Percentiles rank a stretch among this genome's conserved stretches.
Evolutionary conservation across 1,139 yeast genomes (phyloP).

Genomic region (Debaryomyces coudertii): DNA sequence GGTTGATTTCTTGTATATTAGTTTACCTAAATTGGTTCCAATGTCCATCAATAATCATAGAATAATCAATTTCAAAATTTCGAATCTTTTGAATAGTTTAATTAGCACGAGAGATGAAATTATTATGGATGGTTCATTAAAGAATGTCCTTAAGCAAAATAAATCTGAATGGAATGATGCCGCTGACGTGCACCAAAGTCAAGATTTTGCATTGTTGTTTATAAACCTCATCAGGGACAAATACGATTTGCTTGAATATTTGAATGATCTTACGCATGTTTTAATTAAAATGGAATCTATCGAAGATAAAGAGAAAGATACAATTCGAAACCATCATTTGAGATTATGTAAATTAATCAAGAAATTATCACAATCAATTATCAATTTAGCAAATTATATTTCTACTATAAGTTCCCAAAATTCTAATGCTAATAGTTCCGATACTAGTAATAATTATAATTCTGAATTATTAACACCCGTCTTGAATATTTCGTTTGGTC

Average conservation of each 20-base stretch:
- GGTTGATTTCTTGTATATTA: slow-evolving; percentile 20
- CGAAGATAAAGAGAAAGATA: slow-evolving; percentile 44
- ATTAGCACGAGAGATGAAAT: slow-evolving; percentile 19
- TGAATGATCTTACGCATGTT: slow-evolving; percentile 31
- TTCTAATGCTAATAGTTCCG: slow-evolving; percentile 9
- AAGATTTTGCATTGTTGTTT: slow-evolving; percentile 1
- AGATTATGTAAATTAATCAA: slow-evolving; percentile 50
- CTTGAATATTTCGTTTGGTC: slow-evolving; percentile 38
- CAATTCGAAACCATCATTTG: slow-evolving; percentile 49
- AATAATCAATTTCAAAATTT: slow-evolving; percentile 20
- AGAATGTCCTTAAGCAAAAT: background rate
- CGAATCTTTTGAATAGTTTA: slow-evolving; percentile 21
- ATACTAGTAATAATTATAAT: slow-evolving; percentile 6
- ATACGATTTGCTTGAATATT: slow-evolving; percentile 32
- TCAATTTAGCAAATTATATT: slow-evolving; percentile 34
- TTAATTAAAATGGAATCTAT: slow-evolving; percentile 18
- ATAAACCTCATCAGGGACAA: slow-evolving; percentile 29
- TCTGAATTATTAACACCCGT: slow-evolving; percentile 33
- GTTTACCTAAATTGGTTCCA: slow-evolving; percentile 22
- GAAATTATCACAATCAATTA: slow-evolving; percentile 40
- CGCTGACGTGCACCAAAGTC: slow-evolving; percentile 1
- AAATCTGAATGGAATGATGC: slow-evolving; percentile 3
- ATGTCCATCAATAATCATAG: slow-evolving; percentile 16
- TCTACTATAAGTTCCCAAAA: slow-evolving; percentile 20
- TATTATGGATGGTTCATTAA: background rate